phyloP scores from a whole-genome alignment of 2,329 filamentous ascomycete genomes.

The Didymella glomerata region DNA sequence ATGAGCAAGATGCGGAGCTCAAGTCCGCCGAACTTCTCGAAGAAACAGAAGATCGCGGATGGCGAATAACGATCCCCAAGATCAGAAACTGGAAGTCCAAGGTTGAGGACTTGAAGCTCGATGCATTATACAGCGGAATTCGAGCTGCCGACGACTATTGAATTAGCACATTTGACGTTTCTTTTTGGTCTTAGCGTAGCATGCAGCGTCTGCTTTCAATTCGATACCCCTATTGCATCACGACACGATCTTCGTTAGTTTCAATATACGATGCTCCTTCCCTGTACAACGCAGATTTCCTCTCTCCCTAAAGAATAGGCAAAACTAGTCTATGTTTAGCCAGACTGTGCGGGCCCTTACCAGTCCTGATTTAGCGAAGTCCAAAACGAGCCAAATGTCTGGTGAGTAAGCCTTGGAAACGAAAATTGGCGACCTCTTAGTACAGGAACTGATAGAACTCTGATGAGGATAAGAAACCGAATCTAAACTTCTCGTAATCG shows the following conservation, averaged over 20 bases:
- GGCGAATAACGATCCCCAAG: slow-evolving; percentile 31
- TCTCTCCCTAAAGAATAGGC: no score
- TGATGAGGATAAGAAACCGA: no score
- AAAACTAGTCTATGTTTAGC: no score
- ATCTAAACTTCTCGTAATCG: no score
- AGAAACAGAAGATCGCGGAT: slow-evolving; percentile 37
- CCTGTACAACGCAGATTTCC: no score
- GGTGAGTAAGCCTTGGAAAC: no score
- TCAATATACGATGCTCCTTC: no score
- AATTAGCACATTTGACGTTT: neutral
- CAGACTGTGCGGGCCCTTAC: no score
- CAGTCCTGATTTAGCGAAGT: no score
- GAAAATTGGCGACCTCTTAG: no score
- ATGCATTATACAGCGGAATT: slow-evolving; percentile 32
- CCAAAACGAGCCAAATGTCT: no score
- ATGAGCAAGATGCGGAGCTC: slow-evolving; percentile 29
- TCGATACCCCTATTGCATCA: slow-evolving; percentile 5
- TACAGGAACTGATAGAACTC: no score
- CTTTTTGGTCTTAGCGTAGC: neutral
- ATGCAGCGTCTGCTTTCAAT: slow-evolving; percentile 5
- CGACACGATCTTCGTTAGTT: neutral
- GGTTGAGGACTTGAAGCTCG: slow-evolving; percentile 31
- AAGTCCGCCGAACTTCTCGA: slow-evolving; percentile 26
- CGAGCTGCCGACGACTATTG: slow-evolving; percentile 24
- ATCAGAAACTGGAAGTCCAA: slow-evolving; percentile 29